Conservation (phyloP, 2,329 filamentous ascomycete species). For the Nakataea oryzae region DNA sequence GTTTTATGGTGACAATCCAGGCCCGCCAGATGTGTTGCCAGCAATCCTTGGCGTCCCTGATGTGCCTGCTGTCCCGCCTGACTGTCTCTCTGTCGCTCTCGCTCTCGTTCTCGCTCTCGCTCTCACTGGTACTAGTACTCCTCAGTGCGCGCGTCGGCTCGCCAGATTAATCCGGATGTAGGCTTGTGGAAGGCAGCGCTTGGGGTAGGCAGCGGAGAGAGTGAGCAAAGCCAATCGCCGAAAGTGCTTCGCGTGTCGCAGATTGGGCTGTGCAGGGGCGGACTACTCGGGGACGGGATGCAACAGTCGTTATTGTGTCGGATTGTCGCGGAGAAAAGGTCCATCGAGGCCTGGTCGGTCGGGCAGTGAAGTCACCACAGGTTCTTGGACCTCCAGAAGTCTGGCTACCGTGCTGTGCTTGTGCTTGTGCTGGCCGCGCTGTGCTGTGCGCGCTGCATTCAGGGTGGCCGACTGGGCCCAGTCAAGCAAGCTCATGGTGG, state of each 20-base stretch:
- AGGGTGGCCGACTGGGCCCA: background rate
- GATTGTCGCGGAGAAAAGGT: background rate
- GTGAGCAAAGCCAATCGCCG: background rate
- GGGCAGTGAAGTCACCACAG: background rate
- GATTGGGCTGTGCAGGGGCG: too few relatives aligned
- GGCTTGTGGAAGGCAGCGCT: too few relatives aligned
- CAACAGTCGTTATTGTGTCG: background rate
- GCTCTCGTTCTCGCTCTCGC: too few relatives aligned
- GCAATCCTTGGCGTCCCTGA: background rate
- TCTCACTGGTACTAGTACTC: too few relatives aligned
- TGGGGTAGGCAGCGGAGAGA: background rate
- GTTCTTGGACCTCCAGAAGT: background rate
- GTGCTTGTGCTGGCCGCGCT: too few relatives aligned
- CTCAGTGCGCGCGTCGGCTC: too few relatives aligned
- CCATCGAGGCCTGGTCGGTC: background rate
- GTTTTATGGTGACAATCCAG: background rate
- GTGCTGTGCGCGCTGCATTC: background rate
- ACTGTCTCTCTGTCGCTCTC: background rate
- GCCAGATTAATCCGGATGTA: background rate
- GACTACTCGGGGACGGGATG: background rate
- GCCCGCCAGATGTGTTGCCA: background rate
- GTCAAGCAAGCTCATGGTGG: background rate
- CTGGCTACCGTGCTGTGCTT: background rate
- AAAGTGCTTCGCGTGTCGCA: background rate
- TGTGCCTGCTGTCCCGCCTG: background rate